Base-by-base conservation (phyloP, 2,329 filamentous ascomycete species). In the Thelonectria olida region DNA sequence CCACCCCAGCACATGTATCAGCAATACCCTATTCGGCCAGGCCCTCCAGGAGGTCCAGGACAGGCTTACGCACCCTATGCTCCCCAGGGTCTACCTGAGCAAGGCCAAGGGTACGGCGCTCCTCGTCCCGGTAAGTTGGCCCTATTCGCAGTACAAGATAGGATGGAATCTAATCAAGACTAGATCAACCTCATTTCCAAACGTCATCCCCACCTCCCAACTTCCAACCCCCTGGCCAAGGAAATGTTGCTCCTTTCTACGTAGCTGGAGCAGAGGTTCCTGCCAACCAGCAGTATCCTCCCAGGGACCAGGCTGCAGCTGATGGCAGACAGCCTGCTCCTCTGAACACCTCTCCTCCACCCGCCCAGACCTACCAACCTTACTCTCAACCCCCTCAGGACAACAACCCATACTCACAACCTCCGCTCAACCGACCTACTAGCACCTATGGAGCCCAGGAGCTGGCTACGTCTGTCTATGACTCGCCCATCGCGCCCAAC, bases 1-100 rank as follows among this genome's bases (percentile, higher is more conserved):
- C 91, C 94, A n/a, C 88, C 92, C 53, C 91, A 92, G 72, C 88
- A 90, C 47, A 88, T 85, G 67, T 96, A 95, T 74, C 90, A 91
- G 70, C 88, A 92, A 67, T 88, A 88, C 65, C 80, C 82, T 42
- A 81, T 88, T 78, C 81, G 84, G 28, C 84, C 85, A 12, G 79
- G 74, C n/a, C 75, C 78, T 42, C 72, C 72, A 15, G 76, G 81
- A 20, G 82, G 82, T 62, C 72, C 72, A n/a, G 76, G 81, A 19
- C 82, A 82, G 62, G 82, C 79, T 5, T 86, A 85, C 67, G 75
- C 73, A 23, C 74, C 77, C 48, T 80, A 82, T 61, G 76, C 78
- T 56, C 73, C 79, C 28, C 81, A 81, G 51, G 79, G 77, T 12
- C 79, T 76, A 17, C 75, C 79, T 31, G 79, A 79, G 12, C 85